Conservation (phyloP, 805 yeast genomes). For the Wickerhamiella galacta region DNA sequence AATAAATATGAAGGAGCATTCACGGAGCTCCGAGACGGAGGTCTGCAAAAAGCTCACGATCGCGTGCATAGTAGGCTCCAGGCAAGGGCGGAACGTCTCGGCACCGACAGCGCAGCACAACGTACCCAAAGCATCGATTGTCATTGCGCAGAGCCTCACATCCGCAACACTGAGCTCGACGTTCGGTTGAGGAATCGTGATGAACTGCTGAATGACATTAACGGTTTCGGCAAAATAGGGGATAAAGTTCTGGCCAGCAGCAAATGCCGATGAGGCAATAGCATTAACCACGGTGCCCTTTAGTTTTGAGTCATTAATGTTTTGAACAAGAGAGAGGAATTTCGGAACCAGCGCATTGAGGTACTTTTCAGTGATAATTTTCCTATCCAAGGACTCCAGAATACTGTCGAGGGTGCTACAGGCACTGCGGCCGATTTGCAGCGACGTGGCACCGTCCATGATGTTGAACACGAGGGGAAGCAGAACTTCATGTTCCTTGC, state of each 20-base stretch:
- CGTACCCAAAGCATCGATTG: slow-evolving; percentile 85
- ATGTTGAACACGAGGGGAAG: slow-evolving; percentile 75
- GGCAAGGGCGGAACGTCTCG: slow-evolving; percentile 68
- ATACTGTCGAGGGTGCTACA: slow-evolving; percentile 83
- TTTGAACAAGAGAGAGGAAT: slow-evolving; percentile 64
- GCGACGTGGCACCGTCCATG: slow-evolving; percentile 71
- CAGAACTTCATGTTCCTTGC: slow-evolving; percentile 66
- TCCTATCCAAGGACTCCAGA: slow-evolving; percentile 79
- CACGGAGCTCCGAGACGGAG: slow-evolving; percentile 74
- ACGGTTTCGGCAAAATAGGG: slow-evolving; percentile 79
- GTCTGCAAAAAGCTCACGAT: slow-evolving; percentile 66
- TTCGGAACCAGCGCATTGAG: slow-evolving; percentile 82
- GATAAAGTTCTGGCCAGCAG: slow-evolving; percentile 72
- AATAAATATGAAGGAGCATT: slow-evolving; percentile 85
- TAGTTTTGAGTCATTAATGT: slow-evolving; percentile 36
- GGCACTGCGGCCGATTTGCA: slow-evolving; percentile 76
- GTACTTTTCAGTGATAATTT: slow-evolving; percentile 59
- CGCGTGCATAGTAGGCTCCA: slow-evolving; percentile 76
- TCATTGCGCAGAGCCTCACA: slow-evolving; percentile 80
- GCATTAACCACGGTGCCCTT: slow-evolving; percentile 70
- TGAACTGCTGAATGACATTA: slow-evolving; percentile 64
- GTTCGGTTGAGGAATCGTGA: slow-evolving; percentile 34
- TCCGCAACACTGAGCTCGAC: slow-evolving; percentile 68
- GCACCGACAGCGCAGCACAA: slow-evolving; percentile 96
- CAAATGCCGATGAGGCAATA: slow-evolving; percentile 92